Evolutionary conservation across 2,329 filamentous ascomycete species (phyloP).

Genomic region (Tolypocladium pustulatum): DNA sequence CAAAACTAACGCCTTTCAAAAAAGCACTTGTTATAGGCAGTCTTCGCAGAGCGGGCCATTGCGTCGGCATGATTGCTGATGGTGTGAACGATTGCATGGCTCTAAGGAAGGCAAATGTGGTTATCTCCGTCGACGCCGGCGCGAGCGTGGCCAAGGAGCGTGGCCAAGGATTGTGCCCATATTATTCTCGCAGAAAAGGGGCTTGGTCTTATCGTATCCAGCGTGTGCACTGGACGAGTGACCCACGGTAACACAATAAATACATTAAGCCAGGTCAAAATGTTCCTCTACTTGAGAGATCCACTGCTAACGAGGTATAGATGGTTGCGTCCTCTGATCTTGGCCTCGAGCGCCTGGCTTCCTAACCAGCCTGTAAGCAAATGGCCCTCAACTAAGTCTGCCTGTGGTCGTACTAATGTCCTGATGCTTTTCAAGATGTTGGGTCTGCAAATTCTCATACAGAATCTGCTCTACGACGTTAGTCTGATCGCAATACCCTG

Average conservation of each 20-base stretch:
- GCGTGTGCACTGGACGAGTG: conserved; percentile 13
- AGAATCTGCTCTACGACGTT: conserved; percentile 19
- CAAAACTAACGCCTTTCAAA: conserved; percentile 15
- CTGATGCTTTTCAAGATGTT: conserved; percentile 8
- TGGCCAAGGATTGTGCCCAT: conserved; percentile 17
- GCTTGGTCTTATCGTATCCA: conserved; percentile 13
- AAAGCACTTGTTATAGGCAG: conserved; percentile 13
- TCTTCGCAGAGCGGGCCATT: conserved; percentile 11
- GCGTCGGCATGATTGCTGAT: conserved; percentile 18
- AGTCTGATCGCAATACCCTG: conserved; percentile 18
- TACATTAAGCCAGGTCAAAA: conserved; percentile 12
- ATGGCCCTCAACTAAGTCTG: not conserved
- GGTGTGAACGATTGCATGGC: conserved; percentile 19
- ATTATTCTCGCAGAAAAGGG: conserved; percentile 19
- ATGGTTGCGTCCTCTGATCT: conserved; percentile 20
- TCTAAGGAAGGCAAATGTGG: conserved; percentile 14
- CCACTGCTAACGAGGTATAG: not conserved
- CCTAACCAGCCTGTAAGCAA: conserved; percentile 11
- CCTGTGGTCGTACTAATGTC: not conserved
- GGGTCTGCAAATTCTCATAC: conserved; percentile 14
- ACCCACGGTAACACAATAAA: conserved; percentile 18
- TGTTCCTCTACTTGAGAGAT: not conserved
- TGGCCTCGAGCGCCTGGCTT: conserved; percentile 17
- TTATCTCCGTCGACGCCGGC: conserved; percentile 17
- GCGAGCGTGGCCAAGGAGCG: too few species aligned